Evolutionary conservation across 2,329 filamentous ascomycete species (phyloP), one percentile per base, ranked within the genome.

Genomic region (Ophidiomyces ophidiicola): DNA sequence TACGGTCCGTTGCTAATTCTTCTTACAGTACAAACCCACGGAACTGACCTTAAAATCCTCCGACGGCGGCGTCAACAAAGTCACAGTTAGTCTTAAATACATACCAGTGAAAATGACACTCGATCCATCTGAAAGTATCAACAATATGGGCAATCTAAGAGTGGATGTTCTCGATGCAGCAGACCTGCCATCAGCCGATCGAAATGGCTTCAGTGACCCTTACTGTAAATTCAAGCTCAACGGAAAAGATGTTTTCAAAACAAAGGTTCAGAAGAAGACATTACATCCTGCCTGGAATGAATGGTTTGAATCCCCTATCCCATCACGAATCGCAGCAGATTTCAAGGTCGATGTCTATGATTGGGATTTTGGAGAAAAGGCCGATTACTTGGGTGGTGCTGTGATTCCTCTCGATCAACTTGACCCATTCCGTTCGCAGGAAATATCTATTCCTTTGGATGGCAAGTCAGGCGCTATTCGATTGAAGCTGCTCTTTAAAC

Each of bases 291-390:
- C 77, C 0, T 98, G 92, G 92, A 96, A 96, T 55, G 90, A 98
- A 57, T 87, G 78, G 59, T 98, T 98, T 53, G 87, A 94, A 59
- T 71, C 84, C 1, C 69, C 78, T 1, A 68, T 98, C 37, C 78
- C 83, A 12, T 93, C 86, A 10, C 74, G 90, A 43, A 94, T 86
- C 11, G 85, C 72, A 0, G 82, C 87, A 25, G 75, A 90, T 18
- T 90, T 98, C 62, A 71, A 71, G 21, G 77, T 85, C 53, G 82
- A 83, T 41, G 78, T 96, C 2, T 93, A 80, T 57, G 90, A 98
- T 56, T 98, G 88, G 75, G 90, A 98, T 59, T 93, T 96, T 67
- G 88, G 84, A 33, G 86, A 93, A 59, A 88, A 87, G 61, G 85
- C 87, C 1, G 90, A 98, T 60, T 82, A 81, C 57, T 66, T 98